Percentiles rank a stretch among this genome's conserved stretches.
Conservation (phyloP, 192 early-diverging fungal species). For the Backusella tarrabulga region DNA sequence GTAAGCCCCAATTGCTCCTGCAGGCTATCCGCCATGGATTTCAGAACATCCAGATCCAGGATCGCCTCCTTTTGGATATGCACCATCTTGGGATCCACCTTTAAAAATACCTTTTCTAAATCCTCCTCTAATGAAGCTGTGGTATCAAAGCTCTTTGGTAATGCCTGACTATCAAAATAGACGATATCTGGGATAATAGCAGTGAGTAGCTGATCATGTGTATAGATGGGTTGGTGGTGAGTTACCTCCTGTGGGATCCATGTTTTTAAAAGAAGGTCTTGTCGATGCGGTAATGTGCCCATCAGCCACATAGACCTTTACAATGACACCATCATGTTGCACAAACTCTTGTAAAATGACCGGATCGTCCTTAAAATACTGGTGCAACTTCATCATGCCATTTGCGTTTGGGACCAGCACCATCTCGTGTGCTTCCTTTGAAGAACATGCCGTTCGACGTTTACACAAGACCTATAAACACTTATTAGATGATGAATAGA, state of each 20-base stretch:
- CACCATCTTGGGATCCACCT: neutral
- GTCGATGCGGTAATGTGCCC: constrained; percentile 16
- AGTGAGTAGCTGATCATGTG: neutral
- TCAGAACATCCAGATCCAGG: constrained; percentile 18
- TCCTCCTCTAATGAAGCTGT: neutral
- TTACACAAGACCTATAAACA: constrained; percentile 34
- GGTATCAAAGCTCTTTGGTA: constrained; percentile 34
- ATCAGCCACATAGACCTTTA: constrained; percentile 38
- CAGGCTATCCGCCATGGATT: constrained; percentile 21
- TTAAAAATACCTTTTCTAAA: neutral
- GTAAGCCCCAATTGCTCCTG: constrained; percentile 30
- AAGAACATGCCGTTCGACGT: constrained; percentile 33
- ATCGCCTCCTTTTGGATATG: constrained; percentile 18
- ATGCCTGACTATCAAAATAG: constrained; percentile 38
- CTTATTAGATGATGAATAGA: neutral
- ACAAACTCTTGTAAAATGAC: constrained; percentile 40
- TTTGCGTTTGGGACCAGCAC: constrained; percentile 19
- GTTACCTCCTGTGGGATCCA: constrained; percentile 4
- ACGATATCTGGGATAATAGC: constrained; percentile 8
- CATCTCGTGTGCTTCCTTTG: constrained; percentile 38
- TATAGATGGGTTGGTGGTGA: neutral
- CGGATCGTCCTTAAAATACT: constrained; percentile 18
- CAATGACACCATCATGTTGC: constrained; percentile 37
- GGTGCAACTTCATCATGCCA: neutral
- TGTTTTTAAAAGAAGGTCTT: constrained; percentile 35